Evolutionary conservation across 2,329 filamentous ascomycete species (phyloP).

Genomic region (Grosmannia serpens): DNA sequence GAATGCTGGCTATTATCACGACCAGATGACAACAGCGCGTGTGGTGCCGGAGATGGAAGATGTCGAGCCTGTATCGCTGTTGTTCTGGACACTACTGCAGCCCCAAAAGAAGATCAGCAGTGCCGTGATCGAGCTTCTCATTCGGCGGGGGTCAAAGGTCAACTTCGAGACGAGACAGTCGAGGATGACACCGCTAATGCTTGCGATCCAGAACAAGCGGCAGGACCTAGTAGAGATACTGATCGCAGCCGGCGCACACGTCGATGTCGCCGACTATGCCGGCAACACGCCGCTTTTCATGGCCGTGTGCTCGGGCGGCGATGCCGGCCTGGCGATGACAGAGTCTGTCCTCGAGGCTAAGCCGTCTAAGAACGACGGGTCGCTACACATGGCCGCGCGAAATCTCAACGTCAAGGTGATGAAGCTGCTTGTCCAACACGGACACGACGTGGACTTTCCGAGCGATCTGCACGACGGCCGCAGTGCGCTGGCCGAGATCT

Average conservation of each 20-base stretch:
- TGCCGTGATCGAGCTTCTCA: conserved; percentile 41
- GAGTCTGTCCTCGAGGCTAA: conserved; percentile 41
- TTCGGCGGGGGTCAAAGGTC: conserved; percentile 44
- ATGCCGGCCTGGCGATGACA: conserved; percentile 42
- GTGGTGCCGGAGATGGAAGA: conserved; percentile 34
- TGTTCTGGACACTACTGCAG: conserved; percentile 51
- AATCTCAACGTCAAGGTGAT: conserved; percentile 46
- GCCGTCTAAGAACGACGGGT: conserved; percentile 51
- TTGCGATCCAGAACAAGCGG: conserved; percentile 44
- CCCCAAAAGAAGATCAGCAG: conserved; percentile 52
- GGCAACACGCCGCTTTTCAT: conserved; percentile 47
- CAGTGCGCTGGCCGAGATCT: conserved; percentile 52
- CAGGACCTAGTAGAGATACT: conserved; percentile 43
- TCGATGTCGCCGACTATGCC: conserved; percentile 38
- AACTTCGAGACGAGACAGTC: conserved; percentile 42
- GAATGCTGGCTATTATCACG: conserved; percentile 47
- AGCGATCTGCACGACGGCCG: conserved; percentile 50
- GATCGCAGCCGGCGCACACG: conserved; percentile 28
- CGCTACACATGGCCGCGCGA: conserved; percentile 52
- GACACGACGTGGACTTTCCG: conserved; percentile 54
- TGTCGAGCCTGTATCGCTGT: conserved; percentile 42
- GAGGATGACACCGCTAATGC: conserved; percentile 44
- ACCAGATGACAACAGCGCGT: conserved; percentile 34
- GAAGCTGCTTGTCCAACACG: conserved; percentile 42
- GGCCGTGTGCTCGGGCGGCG: conserved; percentile 43